Percentiles rank a stretch among this genome's conserved stretches.
These are phyloP conservation scores for Physcia stellaris DNA, from an alignment of 495 filamentous ascomycete species.

Conservation along the genomic window DNA sequence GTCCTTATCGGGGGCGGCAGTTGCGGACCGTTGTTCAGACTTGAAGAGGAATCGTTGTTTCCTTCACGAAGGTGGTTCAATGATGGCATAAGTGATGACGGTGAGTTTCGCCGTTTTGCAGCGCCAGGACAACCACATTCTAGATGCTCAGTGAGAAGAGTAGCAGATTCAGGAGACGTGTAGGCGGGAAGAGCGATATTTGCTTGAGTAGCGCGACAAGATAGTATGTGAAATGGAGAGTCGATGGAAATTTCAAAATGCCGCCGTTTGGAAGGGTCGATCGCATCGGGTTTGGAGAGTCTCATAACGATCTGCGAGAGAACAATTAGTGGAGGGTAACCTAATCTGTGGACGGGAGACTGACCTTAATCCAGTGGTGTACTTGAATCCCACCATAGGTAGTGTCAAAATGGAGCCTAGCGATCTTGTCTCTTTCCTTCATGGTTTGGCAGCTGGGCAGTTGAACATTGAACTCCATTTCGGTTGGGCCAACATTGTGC, in stretches of 20 bases:
- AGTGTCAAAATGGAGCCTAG: slow-evolving; percentile 80
- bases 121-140: slow-evolving; percentile 73
- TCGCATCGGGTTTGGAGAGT: slow-evolving; percentile 72
- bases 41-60: slow-evolving; percentile 15
- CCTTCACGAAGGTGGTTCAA: slow-evolving; percentile 21
- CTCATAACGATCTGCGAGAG: slow-evolving; percentile 80
- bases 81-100: slow-evolving; percentile 27
- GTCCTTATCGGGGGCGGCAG: too few species aligned
- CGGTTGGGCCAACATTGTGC: slow-evolving; percentile 66
- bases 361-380: slow-evolving; percentile 97
- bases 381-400: slow-evolving; percentile 95
- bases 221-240: slow-evolving; percentile 90
- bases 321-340: slow-evolving; percentile 13
- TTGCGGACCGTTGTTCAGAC: slow-evolving; percentile 8
- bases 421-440: slow-evolving; percentile 56
- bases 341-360: slow-evolving; percentile 10
- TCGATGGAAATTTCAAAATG: slow-evolving; percentile 99
- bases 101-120: slow-evolving; percentile 26
- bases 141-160: slow-evolving; percentile 35
- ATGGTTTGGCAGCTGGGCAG: slow-evolving; percentile 84
- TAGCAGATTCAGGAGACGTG: slow-evolving; percentile 41
- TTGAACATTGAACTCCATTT: slow-evolving; percentile 95
- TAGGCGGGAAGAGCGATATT: slow-evolving; percentile 87
- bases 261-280: slow-evolving; percentile 68
- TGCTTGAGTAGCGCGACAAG: slow-evolving; percentile 81